phyloP scores from a whole-genome alignment of 2,329 filamentous ascomycete genomes.

The Colletotrichum sublineola region DNA sequence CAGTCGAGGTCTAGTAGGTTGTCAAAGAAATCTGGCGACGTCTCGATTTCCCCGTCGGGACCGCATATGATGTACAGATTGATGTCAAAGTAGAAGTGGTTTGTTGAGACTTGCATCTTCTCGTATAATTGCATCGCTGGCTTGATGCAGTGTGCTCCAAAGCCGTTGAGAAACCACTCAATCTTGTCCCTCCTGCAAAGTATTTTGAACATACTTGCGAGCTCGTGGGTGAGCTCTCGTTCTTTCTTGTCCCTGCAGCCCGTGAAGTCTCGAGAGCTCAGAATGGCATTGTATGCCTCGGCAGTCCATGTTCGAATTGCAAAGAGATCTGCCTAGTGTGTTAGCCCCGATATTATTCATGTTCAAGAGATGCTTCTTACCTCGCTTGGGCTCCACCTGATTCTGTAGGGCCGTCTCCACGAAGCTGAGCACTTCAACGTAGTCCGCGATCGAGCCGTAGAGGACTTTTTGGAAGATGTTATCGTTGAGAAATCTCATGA shows the following conservation, averaged over 20 bases:
- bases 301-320: slow-evolving; percentile 54
- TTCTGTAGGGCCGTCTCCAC: slow-evolving; percentile 53
- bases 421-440: slow-evolving; percentile 49
- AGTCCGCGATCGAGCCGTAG: slow-evolving; percentile 46
- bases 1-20: slow-evolving; percentile 52
- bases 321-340: slow-evolving; percentile 50
- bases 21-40: slow-evolving; percentile 50
- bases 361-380: slow-evolving; percentile 43
- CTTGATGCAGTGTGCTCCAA: slow-evolving; percentile 49
- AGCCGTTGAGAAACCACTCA: slow-evolving; percentile 44
- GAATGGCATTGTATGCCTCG: slow-evolving; percentile 53
- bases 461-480: slow-evolving; percentile 53
- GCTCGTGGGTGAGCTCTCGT: slow-evolving; percentile 48
- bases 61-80: slow-evolving; percentile 49
- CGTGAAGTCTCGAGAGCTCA: slow-evolving; percentile 50
- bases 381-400: slow-evolving; percentile 54
- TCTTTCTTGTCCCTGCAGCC: slow-evolving; percentile 45
- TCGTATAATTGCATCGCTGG: slow-evolving; percentile 56
- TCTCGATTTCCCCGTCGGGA: slow-evolving; percentile 44
- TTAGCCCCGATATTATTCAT: neutral
- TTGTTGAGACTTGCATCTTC: slow-evolving; percentile 54
- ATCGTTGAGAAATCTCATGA: slow-evolving; percentile 53
- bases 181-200: slow-evolving; percentile 48
- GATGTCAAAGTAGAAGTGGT: slow-evolving; percentile 55
- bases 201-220: slow-evolving; percentile 48